A percentile compares a stretch with the other conserved stretches of the same genome.
Conservation (phyloP, 305 asterid genomes). For the Solanum hybrid region DNA sequence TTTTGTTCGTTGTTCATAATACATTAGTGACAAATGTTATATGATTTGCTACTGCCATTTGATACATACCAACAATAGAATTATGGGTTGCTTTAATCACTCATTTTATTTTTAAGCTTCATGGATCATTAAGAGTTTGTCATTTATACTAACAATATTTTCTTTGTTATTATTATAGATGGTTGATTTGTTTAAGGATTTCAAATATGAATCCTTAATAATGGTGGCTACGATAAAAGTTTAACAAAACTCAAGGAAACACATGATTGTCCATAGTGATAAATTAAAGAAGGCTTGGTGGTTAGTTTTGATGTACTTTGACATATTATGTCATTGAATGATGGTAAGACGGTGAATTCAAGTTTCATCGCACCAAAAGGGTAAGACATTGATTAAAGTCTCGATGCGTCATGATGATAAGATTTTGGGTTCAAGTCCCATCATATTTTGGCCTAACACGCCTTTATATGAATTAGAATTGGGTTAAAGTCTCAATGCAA, state of each 20-base stretch:
- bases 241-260: neutral
- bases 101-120: neutral
- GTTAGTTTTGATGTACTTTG: neutral
- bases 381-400: neutral
- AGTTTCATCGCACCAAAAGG: neutral
- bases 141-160: neutral
- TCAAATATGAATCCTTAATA: neutral
- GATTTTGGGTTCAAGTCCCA: too few relatives aligned
- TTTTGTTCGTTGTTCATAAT: neutral
- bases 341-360: neutral
- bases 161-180: neutral
- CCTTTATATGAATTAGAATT: too few relatives aligned
- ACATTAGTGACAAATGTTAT: neutral
- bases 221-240: neutral
- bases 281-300: neutral
- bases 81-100: neutral
- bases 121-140: neutral
- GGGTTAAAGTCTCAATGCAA: too few relatives aligned
- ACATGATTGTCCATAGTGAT: neutral
- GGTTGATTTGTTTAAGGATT: neutral
- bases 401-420: too few relatives aligned
- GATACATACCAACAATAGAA: neutral
- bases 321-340: neutral
- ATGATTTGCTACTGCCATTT: neutral
- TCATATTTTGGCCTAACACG: too few relatives aligned